These are phyloP conservation scores for Calycina marina DNA, from an alignment of 2,329 filamentous ascomycete species.

Conservation along the genomic window DNA sequence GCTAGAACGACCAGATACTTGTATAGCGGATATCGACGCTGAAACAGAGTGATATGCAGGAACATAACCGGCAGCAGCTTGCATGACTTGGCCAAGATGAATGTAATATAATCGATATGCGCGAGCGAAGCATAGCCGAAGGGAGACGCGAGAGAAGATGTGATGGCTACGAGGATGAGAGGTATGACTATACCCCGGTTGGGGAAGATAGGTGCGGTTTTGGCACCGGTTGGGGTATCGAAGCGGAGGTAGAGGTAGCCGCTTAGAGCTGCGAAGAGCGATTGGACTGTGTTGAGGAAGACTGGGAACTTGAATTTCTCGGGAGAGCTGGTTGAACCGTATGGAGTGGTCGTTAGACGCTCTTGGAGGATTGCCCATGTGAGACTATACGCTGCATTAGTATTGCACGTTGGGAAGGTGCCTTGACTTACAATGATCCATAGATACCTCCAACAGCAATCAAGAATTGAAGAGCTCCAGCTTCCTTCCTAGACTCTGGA, in stretches of 20 bases:
- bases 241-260: constrained; percentile 68
- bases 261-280: constrained; percentile 68
- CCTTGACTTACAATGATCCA: constrained; percentile 63
- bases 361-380: constrained; percentile 97
- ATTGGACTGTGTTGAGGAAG: constrained; percentile 93
- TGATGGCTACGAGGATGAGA: constrained; percentile 72
- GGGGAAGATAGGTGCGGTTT: constrained; percentile 58
- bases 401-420: background rate
- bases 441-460: constrained; percentile 93
- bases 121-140: constrained; percentile 87
- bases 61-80: constrained; percentile 99
- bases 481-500: constrained; percentile 27
- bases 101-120: constrained; percentile 96
- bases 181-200: constrained; percentile 59
- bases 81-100: constrained; percentile 93
- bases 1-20: constrained; percentile 90
- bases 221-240: constrained; percentile 38
- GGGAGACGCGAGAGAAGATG: constrained; percentile 77
- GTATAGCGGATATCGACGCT: constrained; percentile 78
- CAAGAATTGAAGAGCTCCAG: constrained; percentile 60
- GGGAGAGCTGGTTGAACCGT: constrained; percentile 45
- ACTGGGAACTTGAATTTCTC: constrained; percentile 87
- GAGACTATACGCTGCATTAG: constrained; percentile 38
- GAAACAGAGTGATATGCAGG: constrained; percentile 84
- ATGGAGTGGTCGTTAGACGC: constrained; percentile 85